phyloP scores from a whole-genome alignment of 2,329 filamentous ascomycete species.

The Neonectria coccinea region DNA sequence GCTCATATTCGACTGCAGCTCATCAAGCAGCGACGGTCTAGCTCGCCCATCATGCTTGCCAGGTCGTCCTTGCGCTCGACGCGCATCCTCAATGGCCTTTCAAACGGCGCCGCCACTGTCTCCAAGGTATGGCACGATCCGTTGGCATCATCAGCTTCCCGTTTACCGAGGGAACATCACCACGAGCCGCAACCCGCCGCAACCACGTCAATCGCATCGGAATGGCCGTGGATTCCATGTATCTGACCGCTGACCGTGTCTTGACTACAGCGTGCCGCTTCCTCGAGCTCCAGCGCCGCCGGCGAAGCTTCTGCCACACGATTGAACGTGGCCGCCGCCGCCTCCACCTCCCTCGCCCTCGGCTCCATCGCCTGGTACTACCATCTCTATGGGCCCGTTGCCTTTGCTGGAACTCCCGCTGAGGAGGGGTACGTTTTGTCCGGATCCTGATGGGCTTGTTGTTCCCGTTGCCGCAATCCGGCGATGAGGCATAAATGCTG shows the following conservation, averaged over 20 bases:
- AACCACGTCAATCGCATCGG: constrained; percentile 47
- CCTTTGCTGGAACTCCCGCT: constrained; percentile 89
- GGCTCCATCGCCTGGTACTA: constrained; percentile 98
- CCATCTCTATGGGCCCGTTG: constrained; percentile 90
- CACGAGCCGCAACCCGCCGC: constrained; percentile 39
- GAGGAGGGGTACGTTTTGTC: constrained; percentile 91
- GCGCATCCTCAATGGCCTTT: constrained; percentile 84
- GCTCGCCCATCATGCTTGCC: constrained; percentile 83
- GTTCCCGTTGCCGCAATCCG: constrained; percentile 17
- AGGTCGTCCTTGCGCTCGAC: constrained; percentile 90
- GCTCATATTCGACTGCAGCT: constrained; percentile 52
- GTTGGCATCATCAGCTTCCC: constrained; percentile 42
- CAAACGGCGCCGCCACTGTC: constrained; percentile 77
- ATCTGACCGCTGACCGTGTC: constrained; percentile 54
- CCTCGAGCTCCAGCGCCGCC: constrained; percentile 79
- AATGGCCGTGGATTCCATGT: constrained; percentile 33
- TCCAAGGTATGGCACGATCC: constrained; percentile 75
- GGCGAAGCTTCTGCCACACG: constrained; percentile 78
- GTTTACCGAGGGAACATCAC: constrained; percentile 52
- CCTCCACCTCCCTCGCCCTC: constrained; percentile 86
- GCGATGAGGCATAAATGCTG: constrained; percentile 52
- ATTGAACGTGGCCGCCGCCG: constrained; percentile 87
- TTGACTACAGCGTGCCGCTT: constrained; percentile 69
- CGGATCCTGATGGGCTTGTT: constrained; percentile 25
- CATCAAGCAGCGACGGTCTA: constrained; percentile 53